Evolutionary conservation across 495 filamentous ascomycete species (phyloP), one percentile per base, ranked within the genome.

Genomic region (Pseudotulostoma volvatum): DNA sequence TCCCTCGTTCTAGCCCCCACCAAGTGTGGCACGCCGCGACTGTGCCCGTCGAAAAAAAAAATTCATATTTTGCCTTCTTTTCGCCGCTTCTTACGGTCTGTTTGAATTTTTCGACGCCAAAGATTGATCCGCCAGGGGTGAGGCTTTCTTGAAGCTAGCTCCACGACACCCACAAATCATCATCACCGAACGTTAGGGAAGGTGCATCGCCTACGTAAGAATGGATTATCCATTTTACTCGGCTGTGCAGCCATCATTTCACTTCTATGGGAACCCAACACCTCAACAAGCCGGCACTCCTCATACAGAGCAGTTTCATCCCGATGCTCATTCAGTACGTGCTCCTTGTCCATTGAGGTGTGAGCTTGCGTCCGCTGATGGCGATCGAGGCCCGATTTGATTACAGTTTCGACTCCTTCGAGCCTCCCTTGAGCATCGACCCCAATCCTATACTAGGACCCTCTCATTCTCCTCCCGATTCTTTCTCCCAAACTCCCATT

Each of bases 391-490:
- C 23, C 5, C 23, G 5, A 28, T 59, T 49, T 32, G 39, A 49
- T 20, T 48, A 61, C 32, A 52, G 56, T 31, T 63, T n/a, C n/a
- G n/a, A 62, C 39, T 54, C 56, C 18, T 64, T 62, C 42, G 57
- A 66, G 40, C 53, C 57, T 31, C 47, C 55, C 3, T 53, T 56
- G n/a, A n/a, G n/a, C n/a, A n/a, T n/a, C 41, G 53, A 51, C 25
- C 50, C 54, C 38, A 44, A 49, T 20, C 47, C 57, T 14, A 54
- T 59, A 17, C 48, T 54, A 9, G 47, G 55, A 33, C 54, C 56
- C 35, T 54, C 56, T 18, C 66, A 67, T 42, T 67, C 66, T 11
- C 64, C 67, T 28, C 58, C 63, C 16, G 60, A 63, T 35, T 67
- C 66, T 2, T 55, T 56, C 42, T 52, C 56, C 33, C 60, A 57